Percentiles rank a stretch among this genome's conserved stretches.
Conservation (phyloP, 176 grass and related monocot genomes). For the Triticum timopheevii region DNA sequence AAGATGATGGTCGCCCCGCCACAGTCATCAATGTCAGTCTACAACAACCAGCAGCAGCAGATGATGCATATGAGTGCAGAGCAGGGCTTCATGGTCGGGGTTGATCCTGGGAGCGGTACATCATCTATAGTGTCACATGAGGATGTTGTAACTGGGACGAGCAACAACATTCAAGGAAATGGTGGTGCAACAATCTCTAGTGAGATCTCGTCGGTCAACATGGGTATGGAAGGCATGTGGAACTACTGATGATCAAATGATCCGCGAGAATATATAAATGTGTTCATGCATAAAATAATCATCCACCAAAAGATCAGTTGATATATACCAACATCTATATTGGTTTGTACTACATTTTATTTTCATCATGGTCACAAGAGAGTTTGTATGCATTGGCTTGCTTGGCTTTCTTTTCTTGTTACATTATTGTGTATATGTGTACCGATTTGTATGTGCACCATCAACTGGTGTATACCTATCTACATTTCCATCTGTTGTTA, state of each 20-base stretch:
- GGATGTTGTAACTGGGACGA: not conserved
- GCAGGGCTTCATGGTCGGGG: not conserved
- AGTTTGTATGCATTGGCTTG: not conserved
- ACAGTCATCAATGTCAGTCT: not conserved
- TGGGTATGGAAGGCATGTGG: conserved; percentile 20
- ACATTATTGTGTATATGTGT: not conserved
- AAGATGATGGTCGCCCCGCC: not conserved
- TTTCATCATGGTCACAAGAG: not conserved
- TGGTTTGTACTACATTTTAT: not conserved
- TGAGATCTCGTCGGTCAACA: conserved; percentile 28
- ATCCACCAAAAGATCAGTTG: not conserved
- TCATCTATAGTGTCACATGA: conserved; percentile 40
- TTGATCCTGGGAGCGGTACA: not conserved
- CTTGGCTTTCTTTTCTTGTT: not conserved
- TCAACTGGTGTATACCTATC: not conserved
- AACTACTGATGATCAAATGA: not conserved
- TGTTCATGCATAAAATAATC: not conserved
- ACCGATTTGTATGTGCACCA: not conserved
- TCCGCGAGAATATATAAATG: not conserved
- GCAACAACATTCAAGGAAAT: conserved; percentile 20
- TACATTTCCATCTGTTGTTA: not conserved
- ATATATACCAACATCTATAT: not conserved
- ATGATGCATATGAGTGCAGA: not conserved
- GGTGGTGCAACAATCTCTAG: not conserved
- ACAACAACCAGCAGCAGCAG: not conserved